phyloP scores from a whole-genome alignment of 805 yeast species.

The Lipomyces kockii region DNA sequence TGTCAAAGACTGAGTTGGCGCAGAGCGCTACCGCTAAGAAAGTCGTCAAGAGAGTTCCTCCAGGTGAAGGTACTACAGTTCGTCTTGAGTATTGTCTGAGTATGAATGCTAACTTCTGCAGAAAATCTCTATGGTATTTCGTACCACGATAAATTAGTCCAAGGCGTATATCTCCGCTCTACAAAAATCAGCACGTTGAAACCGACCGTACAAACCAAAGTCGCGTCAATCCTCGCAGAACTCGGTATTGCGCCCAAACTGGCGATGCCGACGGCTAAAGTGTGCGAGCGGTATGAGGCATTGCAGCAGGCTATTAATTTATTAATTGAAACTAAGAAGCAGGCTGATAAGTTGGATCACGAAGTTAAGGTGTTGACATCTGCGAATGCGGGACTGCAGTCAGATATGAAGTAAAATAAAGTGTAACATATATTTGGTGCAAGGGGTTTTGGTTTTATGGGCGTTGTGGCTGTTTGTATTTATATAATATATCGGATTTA shows the following conservation, averaged over 20 bases:
- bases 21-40: slow-evolving; percentile 28
- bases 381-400: neutral
- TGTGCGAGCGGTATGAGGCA: slow-evolving; percentile 76
- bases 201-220: slow-evolving; percentile 71
- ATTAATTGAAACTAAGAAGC: slow-evolving; percentile 81
- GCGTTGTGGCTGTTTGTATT: neutral
- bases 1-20: slow-evolving; percentile 29
- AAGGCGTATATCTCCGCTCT: slow-evolving; percentile 86
- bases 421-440: neutral
- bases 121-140: slow-evolving; percentile 83
- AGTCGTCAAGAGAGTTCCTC: slow-evolving; percentile 29
- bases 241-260: slow-evolving; percentile 70
- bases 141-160: slow-evolving; percentile 59
- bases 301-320: slow-evolving; percentile 70
- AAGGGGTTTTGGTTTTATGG: neutral
- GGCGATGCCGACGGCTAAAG: slow-evolving; percentile 87
- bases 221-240: slow-evolving; percentile 69
- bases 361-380: slow-evolving; percentile 56
- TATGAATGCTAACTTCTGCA: neutral
- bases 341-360: slow-evolving; percentile 82
- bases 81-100: neutral
- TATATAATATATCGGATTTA: neutral
- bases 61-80: slow-evolving; percentile 26
- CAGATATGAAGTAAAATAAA: neutral
- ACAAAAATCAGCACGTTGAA: slow-evolving; percentile 76